Evolutionary conservation across 2,329 filamentous ascomycete species (phyloP).

Genomic region (Fusarium miscanthi): DNA sequence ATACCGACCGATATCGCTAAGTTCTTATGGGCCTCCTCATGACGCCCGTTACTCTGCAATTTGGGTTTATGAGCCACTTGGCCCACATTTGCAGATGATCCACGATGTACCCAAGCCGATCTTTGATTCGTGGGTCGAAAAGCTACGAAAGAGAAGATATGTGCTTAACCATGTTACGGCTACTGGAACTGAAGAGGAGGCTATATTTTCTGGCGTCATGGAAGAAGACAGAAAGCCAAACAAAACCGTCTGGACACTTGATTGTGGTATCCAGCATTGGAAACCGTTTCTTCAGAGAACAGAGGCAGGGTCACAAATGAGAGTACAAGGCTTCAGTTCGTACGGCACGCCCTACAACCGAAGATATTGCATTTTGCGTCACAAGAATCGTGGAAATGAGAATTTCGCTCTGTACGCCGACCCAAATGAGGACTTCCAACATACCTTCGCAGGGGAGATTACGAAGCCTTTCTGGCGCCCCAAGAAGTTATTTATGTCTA

Average conservation of each 20-base stretch:
- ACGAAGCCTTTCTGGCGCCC: slow-evolving; percentile 32
- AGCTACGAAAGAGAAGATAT: slow-evolving; percentile 3
- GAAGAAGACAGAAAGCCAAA: neutral
- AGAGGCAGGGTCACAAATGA: neutral
- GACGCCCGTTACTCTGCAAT: slow-evolving; percentile 26
- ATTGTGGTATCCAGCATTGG: slow-evolving; percentile 11
- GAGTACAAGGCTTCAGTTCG: slow-evolving; percentile 22
- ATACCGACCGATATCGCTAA: slow-evolving; percentile 27
- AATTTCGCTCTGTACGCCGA: slow-evolving; percentile 1
- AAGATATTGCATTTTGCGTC: slow-evolving; percentile 29
- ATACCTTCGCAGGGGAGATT: neutral
- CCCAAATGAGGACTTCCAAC: neutral
- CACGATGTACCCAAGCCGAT: neutral
- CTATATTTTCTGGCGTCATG: slow-evolving; percentile 29
- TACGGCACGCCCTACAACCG: slow-evolving; percentile 23
- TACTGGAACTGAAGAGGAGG: slow-evolving; percentile 11
- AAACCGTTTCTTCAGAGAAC: neutral
- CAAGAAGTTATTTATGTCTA: slow-evolving; percentile 22
- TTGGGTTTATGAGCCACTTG: slow-evolving; percentile 6
- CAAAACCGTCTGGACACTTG: slow-evolving; percentile 14
- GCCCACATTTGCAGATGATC: neutral
- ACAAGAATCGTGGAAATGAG: slow-evolving; percentile 33
- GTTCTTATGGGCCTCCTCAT: slow-evolving; percentile 18
- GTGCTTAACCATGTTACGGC: slow-evolving; percentile 17
- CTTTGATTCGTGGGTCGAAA: slow-evolving; percentile 22